Percentiles rank a stretch among this genome's conserved stretches.
Conservation (phyloP, 306 rosid species). For the Macrotyloma uniflorum region DNA sequence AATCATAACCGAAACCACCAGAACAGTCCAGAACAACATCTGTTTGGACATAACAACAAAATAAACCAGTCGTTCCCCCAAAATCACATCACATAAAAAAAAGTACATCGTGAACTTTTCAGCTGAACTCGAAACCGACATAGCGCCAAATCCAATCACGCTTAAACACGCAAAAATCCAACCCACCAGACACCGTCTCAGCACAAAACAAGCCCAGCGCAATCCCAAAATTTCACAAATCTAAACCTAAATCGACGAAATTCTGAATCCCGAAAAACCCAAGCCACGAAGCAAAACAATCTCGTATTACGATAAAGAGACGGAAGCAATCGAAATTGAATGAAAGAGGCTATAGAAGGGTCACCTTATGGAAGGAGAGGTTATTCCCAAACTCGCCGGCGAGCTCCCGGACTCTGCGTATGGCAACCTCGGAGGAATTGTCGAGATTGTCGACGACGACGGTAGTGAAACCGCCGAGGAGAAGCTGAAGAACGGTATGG, state of each 20-base stretch:
- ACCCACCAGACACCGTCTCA: neutral
- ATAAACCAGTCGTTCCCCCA: neutral
- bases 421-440: slow-evolving; percentile 70
- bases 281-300: neutral
- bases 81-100: slow-evolving; percentile 33
- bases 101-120: neutral
- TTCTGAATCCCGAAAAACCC: neutral
- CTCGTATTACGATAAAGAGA: neutral
- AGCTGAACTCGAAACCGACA: slow-evolving; percentile 29
- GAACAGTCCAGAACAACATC: slow-evolving; percentile 8
- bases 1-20: neutral
- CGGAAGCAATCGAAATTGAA: neutral
- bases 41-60: slow-evolving; percentile 22
- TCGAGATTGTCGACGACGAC: slow-evolving; percentile 88
- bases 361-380: slow-evolving; percentile 83
- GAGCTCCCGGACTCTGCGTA: slow-evolving; percentile 71
- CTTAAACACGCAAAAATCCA: neutral
- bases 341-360: neutral
- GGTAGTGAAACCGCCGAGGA: slow-evolving; percentile 71
- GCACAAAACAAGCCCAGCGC: neutral
- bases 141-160: slow-evolving; percentile 22
- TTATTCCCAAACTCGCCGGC: slow-evolving; percentile 75
- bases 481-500: slow-evolving; percentile 92
- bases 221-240: slow-evolving; percentile 27
- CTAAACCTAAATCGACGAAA: slow-evolving; percentile 37